A percentile compares a stretch with the other conserved stretches of the same genome.
phyloP scores from a whole-genome alignment of 2,329 filamentous ascomycete genomes.

The Neofusicoccum ribis region DNA sequence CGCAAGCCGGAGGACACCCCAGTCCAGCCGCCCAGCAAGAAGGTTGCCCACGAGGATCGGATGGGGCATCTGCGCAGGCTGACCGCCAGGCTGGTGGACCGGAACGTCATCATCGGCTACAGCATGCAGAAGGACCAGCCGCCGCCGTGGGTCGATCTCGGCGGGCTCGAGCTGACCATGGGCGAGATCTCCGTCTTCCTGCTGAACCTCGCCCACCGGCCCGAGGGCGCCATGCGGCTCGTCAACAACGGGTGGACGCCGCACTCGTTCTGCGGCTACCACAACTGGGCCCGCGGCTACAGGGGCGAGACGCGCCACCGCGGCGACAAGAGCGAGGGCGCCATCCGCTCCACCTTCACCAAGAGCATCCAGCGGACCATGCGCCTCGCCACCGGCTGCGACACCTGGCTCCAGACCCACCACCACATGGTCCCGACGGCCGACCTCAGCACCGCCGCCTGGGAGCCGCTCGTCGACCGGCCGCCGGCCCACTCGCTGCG shows the following conservation, averaged over 20 bases:
- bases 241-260: not conserved
- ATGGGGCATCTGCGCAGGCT: not conserved
- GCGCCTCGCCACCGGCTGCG: not conserved
- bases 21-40: not conserved
- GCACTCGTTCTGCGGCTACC: not conserved
- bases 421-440: not conserved
- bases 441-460: not conserved
- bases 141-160: not conserved
- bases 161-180: constrained; percentile 2
- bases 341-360: constrained; percentile 8
- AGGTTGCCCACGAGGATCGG: not conserved
- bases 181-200: constrained; percentile 7
- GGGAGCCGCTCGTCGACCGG: not conserved
- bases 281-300: not conserved
- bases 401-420: not conserved
- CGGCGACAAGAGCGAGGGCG: not conserved
- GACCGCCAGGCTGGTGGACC: not conserved
- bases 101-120: not conserved
- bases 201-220: constrained; percentile 2
- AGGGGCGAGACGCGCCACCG: not conserved
- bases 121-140: not conserved
- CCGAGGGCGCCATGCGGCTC: not conserved
- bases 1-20: not conserved
- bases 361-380: constrained; percentile 1
- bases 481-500: not conserved